Percentiles rank a stretch among this genome's conserved stretches.
Conservation (phyloP, 2,329 filamentous ascomycete genomes). For the Hypocreales sp. region DNA sequence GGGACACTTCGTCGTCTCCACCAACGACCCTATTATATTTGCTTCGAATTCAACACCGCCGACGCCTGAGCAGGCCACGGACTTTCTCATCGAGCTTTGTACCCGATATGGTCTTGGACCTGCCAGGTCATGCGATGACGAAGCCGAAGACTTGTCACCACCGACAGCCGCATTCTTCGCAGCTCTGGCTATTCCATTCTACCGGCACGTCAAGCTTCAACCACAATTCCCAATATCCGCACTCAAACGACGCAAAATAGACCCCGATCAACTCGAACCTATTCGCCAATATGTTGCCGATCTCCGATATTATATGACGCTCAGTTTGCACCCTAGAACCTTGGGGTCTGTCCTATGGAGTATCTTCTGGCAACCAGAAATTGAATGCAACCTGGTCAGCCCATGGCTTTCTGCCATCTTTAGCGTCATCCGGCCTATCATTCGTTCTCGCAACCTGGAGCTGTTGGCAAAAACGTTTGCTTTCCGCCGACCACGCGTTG, state of each 20-base stretch:
- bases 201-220: background rate
- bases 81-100: slow-evolving; percentile 2
- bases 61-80: no score
- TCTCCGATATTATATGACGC: slow-evolving; percentile 9
- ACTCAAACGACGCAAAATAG: background rate
- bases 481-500: no score
- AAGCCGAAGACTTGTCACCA: background rate
- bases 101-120: background rate
- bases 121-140: background rate
- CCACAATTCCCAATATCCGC: background rate
- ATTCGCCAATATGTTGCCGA: slow-evolving; percentile 4
- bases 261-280: background rate
- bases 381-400: slow-evolving; percentile 10
- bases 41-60: no score
- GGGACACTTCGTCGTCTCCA: no score
- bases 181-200: slow-evolving; percentile 2
- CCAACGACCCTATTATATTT: no score
- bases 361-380: slow-evolving; percentile 10
- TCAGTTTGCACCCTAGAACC: slow-evolving; percentile 5
- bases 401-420: slow-evolving; percentile 8
- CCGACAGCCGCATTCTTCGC: slow-evolving; percentile 1
- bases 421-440: no score
- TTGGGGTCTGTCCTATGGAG: slow-evolving; percentile 8
- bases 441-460: no score
- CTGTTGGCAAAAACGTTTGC: no score